Evolutionary conservation across 2,329 filamentous ascomycete genomes (phyloP), one percentile per base, ranked within the genome.

Genomic region (Grosmannia penicillata): DNA sequence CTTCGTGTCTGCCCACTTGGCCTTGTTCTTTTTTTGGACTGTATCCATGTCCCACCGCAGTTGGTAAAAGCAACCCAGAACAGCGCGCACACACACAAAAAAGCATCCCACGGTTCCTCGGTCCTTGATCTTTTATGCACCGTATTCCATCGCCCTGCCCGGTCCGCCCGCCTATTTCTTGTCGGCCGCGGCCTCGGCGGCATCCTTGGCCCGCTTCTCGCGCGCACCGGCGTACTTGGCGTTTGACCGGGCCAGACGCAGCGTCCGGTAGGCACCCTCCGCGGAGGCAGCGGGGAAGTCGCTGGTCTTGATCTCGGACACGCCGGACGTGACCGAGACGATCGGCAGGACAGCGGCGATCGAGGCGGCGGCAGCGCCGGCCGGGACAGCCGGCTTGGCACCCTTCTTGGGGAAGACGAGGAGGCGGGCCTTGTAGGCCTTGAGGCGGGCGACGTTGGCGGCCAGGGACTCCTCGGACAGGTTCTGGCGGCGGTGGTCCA

Each of bases 401-500:
- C 80, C 76, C 70, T 91, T 78, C 69, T 87, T 87, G 62, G 91
- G 91, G 76, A 98, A 95, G 62, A 98, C 77, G 64, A 98, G 94
- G 59, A 98, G 72, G 60, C 86, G 85, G 61, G 81, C 77, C 72
- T 82, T 83, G 86, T 94, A 98, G 63, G 85, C 85, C 78, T 95
- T 87, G 61, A 98, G 85, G 61, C 91, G 91, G 65, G 82, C 82
- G 56, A 98, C 89, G 70, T 98, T 98, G 74, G 75, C 74, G 64
- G 84, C 75, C 56, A 96, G 80, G 51, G 82, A 82, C 77, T 96
- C 91, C 72, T 93, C 84, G 60, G 81, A 91, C 59, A 93, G 81
- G 77, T 96, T 98, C 72, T 84, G 78, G 66, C 91, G 89, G 71
- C 91, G 89, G 66, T 77, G 73, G 68, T 98, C 91, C 70, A 98